Conservation (phyloP, 1,139 yeast species). For the Blastobotrys serpentis region DNA sequence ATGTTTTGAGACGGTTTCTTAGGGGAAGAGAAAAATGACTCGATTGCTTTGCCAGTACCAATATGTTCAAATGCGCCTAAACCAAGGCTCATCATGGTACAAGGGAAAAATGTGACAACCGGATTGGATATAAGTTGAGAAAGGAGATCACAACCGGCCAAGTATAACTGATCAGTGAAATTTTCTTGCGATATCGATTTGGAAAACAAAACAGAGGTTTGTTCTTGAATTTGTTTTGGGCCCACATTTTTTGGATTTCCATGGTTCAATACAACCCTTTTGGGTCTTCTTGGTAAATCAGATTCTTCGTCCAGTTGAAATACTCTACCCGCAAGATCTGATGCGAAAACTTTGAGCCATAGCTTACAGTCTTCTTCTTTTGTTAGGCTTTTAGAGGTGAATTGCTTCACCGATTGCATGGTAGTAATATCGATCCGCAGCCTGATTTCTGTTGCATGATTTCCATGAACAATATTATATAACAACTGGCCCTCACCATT, state of each 20-base stretch:
- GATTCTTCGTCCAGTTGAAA: conserved; percentile 67
- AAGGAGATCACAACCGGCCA: conserved; percentile 32
- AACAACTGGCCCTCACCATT: conserved; percentile 45
- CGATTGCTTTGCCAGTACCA: conserved; percentile 12
- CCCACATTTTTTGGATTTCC: conserved; percentile 15
- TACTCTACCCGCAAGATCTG: conserved; percentile 71
- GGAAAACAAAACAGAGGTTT: conserved; percentile 13
- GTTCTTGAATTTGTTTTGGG: conserved; percentile 19
- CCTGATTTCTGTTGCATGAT: conserved; percentile 51
- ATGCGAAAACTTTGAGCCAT: conserved; percentile 83
- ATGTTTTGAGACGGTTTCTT: background rate
- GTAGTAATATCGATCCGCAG: conserved; percentile 68
- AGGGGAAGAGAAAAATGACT: conserved; percentile 14
- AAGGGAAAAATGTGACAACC: conserved; percentile 14
- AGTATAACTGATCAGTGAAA: conserved; percentile 28
- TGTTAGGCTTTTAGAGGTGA: conserved; percentile 49
- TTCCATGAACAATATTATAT: conserved; percentile 65
- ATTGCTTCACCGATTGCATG: conserved; percentile 86
- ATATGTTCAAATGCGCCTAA: conserved; percentile 16
- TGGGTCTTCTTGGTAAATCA: conserved; percentile 35
- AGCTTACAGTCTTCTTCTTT: conserved; percentile 59
- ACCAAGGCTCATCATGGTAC: conserved; percentile 17
- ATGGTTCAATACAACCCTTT: conserved; percentile 37
- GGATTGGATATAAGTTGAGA: conserved; percentile 7
- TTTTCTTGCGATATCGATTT: conserved; percentile 21